Evolutionary conservation across 2,329 filamentous ascomycete species (phyloP).

Genomic region (Penicillium sp.): DNA sequence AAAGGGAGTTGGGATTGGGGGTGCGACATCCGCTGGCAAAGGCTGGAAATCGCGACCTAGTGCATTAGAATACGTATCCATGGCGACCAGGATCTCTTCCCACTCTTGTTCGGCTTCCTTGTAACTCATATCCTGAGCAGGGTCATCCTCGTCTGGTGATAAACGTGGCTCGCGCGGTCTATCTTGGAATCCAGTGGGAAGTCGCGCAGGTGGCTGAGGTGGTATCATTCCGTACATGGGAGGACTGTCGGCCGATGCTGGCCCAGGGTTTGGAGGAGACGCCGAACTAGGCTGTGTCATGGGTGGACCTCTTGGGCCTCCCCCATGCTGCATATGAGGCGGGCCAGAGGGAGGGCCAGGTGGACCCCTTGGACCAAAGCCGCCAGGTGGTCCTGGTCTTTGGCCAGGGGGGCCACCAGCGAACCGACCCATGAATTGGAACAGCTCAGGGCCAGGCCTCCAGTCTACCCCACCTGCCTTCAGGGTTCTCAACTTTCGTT

Average conservation of each 20-base stretch:
- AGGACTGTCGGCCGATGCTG: conserved; percentile 25
- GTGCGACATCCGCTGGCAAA: conserved; percentile 65
- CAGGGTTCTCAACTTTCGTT: conserved; percentile 70
- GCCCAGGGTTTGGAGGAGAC: conserved; percentile 3
- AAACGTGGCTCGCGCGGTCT: conserved; percentile 28
- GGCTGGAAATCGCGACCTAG: conserved; percentile 76
- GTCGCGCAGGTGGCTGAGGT: conserved; percentile 39
- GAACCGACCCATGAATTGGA: conserved; percentile 38
- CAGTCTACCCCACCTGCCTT: conserved; percentile 58
- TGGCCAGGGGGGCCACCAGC: conserved; percentile 11
- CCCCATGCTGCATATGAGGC: conserved; percentile 14
- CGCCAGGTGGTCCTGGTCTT: conserved; percentile 12
- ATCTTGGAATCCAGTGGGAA: conserved; percentile 56
- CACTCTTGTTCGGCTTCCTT: conserved; percentile 75
- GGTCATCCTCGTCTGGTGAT: conserved; percentile 45
- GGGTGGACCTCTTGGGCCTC: background rate
- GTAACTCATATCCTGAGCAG: conserved; percentile 64
- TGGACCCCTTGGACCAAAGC: conserved; percentile 12
- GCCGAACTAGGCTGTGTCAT: background rate
- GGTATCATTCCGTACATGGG: conserved; percentile 53
- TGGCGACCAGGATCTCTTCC: conserved; percentile 52
- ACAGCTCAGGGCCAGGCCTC: conserved; percentile 54
- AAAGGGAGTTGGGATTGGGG: conserved; percentile 69
- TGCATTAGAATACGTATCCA: conserved; percentile 51
- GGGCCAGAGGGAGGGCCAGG: conserved; percentile 10